Evolutionary conservation across 2,329 filamentous ascomycete genomes (phyloP).

Genomic region (Claviceps purpurea): DNA sequence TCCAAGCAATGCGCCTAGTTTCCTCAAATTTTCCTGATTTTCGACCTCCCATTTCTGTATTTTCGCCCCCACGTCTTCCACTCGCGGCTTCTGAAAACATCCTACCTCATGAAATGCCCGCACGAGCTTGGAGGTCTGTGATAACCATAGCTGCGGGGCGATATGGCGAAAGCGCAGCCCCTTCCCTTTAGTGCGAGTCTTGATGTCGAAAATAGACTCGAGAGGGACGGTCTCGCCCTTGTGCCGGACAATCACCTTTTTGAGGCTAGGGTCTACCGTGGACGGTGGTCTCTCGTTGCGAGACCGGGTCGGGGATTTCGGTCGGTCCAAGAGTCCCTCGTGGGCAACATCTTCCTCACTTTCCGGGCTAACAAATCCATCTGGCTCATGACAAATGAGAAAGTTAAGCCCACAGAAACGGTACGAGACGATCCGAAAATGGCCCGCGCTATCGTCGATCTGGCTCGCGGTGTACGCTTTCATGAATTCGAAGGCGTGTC

Average conservation of each 20-base stretch:
- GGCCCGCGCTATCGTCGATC: slow-evolving; percentile 24
- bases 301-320: slow-evolving; percentile 14
- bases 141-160: slow-evolving; percentile 29
- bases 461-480: slow-evolving; percentile 26
- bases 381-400: slow-evolving; percentile 29
- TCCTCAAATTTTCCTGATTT: slow-evolving; percentile 18
- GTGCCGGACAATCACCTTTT: slow-evolving; percentile 17
- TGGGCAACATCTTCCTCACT: too few species aligned
- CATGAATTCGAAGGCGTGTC: slow-evolving; percentile 31
- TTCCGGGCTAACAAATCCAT: slow-evolving; percentile 22
- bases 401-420: slow-evolving; percentile 25
- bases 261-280: slow-evolving; percentile 4
- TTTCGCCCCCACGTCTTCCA: slow-evolving; percentile 21
- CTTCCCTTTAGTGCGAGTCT: slow-evolving; percentile 24
- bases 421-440: slow-evolving; percentile 33
- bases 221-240: slow-evolving; percentile 19
- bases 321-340: slow-evolving; percentile 10
- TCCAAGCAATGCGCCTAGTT: slow-evolving; percentile 19
- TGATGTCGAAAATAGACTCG: slow-evolving; percentile 29
- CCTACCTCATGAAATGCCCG: slow-evolving; percentile 27
- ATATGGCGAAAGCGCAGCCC: slow-evolving; percentile 21
- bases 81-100: slow-evolving; percentile 16
- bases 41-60: slow-evolving; percentile 22
- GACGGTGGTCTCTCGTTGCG: slow-evolving; percentile 1
- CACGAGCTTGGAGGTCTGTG: slow-evolving; percentile 33